Conservation (phyloP, 495 filamentous ascomycete genomes). For the Aspergillus sclerotioniger region DNA sequence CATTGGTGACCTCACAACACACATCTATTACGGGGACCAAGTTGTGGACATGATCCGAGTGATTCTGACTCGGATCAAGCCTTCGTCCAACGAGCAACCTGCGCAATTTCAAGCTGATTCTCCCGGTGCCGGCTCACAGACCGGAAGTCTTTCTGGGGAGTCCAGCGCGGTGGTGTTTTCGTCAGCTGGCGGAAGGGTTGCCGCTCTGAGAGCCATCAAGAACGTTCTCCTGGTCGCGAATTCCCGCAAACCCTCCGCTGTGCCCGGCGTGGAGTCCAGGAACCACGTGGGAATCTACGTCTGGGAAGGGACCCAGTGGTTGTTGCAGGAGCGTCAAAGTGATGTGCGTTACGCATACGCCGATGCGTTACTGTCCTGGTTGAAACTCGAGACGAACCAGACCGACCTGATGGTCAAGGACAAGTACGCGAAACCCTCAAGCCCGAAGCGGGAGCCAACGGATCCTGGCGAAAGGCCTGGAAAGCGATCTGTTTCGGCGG, state of each 20-base stretch:
- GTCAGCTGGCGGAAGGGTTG: constrained; percentile 68
- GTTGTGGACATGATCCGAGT: constrained; percentile 86
- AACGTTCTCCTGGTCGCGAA: constrained; percentile 78
- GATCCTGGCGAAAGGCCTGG: constrained; percentile 40
- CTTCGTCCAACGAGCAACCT: constrained; percentile 45
- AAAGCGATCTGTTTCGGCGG: constrained; percentile 62
- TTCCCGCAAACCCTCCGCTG: constrained; percentile 54
- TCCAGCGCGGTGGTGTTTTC: constrained; percentile 57
- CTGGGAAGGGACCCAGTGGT: constrained; percentile 91
- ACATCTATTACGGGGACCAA: constrained; percentile 92
- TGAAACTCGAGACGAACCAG: constrained; percentile 72
- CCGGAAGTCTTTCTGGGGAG: constrained; percentile 16
- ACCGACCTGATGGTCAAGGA: constrained; percentile 62
- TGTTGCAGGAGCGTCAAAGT: constrained; percentile 72
- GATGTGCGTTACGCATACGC: constrained; percentile 78
- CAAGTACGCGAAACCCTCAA: constrained; percentile 46
- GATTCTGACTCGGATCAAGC: constrained; percentile 73
- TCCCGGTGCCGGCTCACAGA: constrained; percentile 12
- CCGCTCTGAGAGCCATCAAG: constrained; percentile 77
- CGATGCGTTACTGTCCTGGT: constrained; percentile 78
- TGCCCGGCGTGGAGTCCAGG: constrained; percentile 62
- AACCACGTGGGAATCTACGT: constrained; percentile 71
- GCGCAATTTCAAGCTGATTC: constrained; percentile 42
- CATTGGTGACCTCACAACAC: constrained; percentile 83
- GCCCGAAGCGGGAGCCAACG: constrained; percentile 29